Percentiles rank a stretch among this genome's conserved stretches.
Conservation (phyloP, 805 yeast genomes). For the Torulaspora quercuum region DNA sequence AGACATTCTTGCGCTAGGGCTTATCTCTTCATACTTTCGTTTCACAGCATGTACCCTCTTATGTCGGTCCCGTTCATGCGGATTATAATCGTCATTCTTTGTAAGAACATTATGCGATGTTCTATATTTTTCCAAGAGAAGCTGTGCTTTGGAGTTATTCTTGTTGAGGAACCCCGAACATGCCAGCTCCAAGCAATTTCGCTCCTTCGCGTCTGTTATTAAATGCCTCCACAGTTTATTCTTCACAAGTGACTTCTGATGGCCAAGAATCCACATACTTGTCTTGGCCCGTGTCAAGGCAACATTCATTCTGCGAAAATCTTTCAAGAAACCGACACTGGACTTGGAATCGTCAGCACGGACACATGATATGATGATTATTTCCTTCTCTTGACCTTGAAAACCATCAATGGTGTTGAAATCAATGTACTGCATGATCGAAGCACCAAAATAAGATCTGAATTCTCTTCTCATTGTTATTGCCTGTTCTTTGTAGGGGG, state of each 20-base stretch:
- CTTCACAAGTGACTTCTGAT: constrained; percentile 56
- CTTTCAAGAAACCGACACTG: constrained; percentile 85
- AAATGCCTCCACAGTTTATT: constrained; percentile 74
- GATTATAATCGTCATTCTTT: constrained; percentile 14
- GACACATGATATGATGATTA: constrained; percentile 91
- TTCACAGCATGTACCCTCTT: constrained; percentile 6
- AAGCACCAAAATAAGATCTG: constrained; percentile 54
- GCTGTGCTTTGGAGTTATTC: constrained; percentile 19
- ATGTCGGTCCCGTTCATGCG: constrained; percentile 10
- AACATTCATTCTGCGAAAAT: constrained; percentile 93
- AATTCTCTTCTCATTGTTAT: constrained; percentile 55
- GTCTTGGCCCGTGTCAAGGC: constrained; percentile 92
- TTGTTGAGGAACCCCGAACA: constrained; percentile 31
- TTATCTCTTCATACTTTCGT: constrained; percentile 7
- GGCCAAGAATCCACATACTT: constrained; percentile 90
- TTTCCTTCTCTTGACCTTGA: constrained; percentile 96
- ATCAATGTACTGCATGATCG: constrained; percentile 64
- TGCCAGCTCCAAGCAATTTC: constrained; percentile 38
- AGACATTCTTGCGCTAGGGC: constrained; percentile 3
- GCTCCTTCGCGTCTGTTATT: constrained; percentile 57
- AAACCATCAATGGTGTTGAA: constrained; percentile 97
- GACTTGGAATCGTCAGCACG: constrained; percentile 62
- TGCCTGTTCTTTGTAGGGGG: constrained; percentile 93
- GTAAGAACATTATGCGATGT: constrained; percentile 8
- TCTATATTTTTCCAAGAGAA: constrained; percentile 15